These are phyloP conservation scores for Ophiostoma triangulosporum DNA, from an alignment of 2,329 filamentous ascomycete species.

Conservation along the genomic window DNA sequence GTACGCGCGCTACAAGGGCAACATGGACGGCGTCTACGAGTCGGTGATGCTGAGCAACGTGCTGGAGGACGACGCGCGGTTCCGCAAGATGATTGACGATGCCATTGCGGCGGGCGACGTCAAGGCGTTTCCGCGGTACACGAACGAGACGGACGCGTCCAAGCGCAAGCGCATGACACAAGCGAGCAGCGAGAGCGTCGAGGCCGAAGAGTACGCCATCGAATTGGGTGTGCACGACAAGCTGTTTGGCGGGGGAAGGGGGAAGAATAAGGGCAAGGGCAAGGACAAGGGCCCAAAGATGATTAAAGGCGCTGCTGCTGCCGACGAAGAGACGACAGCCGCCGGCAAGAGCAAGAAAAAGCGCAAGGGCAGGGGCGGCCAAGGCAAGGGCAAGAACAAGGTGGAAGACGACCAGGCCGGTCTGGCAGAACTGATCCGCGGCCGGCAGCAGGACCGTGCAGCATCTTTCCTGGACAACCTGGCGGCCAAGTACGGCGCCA, in stretches of 20 bases:
- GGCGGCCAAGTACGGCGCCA: constrained; percentile 59
- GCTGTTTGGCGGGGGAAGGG: constrained; percentile 46
- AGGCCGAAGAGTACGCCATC: constrained; percentile 59
- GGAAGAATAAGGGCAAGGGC: constrained; percentile 17
- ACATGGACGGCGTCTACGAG: constrained; percentile 67
- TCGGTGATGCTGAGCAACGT: constrained; percentile 77
- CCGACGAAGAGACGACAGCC: too few species aligned
- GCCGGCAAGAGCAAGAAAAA: neutral
- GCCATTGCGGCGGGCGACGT: constrained; percentile 63
- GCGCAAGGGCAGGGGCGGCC: constrained; percentile 9
- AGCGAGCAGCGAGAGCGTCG: constrained; percentile 48
- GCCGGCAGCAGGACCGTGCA: constrained; percentile 51
- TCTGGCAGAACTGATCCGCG: constrained; percentile 50
- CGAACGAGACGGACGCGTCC: constrained; percentile 55
- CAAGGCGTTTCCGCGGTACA: constrained; percentile 52
- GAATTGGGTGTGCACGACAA: constrained; percentile 60
- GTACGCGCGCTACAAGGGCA: constrained; percentile 59
- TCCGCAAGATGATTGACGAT: constrained; percentile 64
- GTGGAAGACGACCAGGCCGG: constrained; percentile 17
- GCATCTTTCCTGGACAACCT: constrained; percentile 56
- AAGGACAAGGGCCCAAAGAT: neutral
- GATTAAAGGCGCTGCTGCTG: neutral
- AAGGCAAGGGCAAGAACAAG: constrained; percentile 14
- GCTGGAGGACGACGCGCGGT: constrained; percentile 72
- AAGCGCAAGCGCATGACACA: constrained; percentile 44